These are phyloP conservation scores for Xerocomus nothofagi DNA, from an alignment of 1,284 basidiomycete species.

Conservation along the genomic window DNA sequence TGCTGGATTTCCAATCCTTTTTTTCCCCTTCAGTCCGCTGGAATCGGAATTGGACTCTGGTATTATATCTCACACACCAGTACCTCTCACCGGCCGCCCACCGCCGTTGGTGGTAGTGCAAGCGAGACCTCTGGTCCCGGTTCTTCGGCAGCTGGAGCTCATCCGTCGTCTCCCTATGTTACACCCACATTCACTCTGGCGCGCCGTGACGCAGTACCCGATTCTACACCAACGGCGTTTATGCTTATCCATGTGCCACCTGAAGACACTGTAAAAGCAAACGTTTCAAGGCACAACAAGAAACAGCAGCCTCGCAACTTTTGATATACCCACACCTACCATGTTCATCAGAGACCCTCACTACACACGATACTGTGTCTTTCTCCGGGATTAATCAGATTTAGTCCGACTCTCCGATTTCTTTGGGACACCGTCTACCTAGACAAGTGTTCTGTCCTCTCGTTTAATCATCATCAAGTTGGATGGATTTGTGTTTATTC, in stretches of 20 bases:
- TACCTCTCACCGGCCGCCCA: conserved; percentile 50
- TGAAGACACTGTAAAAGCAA: conserved; percentile 3
- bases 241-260: conserved; percentile 3
- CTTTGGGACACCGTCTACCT: conserved; percentile 25
- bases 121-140: conserved; percentile 40
- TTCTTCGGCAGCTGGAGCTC: conserved; percentile 9
- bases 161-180: conserved; percentile 27
- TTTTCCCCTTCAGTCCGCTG: conserved; percentile 47
- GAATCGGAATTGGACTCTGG: conserved; percentile 56
- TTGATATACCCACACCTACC: conserved; percentile 5
- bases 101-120: conserved; percentile 66
- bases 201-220: conserved; percentile 22
- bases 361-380: conserved; percentile 6
- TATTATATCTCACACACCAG: conserved; percentile 57
- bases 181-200: conserved; percentile 51
- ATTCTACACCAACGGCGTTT: conserved; percentile 16
- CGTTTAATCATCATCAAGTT: conserved; percentile 35
- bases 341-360: conserved; percentile 6
- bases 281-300: conserved; percentile 11
- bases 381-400: conserved; percentile 2
- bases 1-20: not conserved
- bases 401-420: not conserved
- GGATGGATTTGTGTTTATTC: conserved; percentile 29
- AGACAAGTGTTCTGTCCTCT: conserved; percentile 41
- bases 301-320: conserved; percentile 14